Evolutionary conservation across 176 grass and related monocot species (phyloP), one percentile per base, ranked within the genome.

Genomic region (Oryza meyeriana): DNA sequence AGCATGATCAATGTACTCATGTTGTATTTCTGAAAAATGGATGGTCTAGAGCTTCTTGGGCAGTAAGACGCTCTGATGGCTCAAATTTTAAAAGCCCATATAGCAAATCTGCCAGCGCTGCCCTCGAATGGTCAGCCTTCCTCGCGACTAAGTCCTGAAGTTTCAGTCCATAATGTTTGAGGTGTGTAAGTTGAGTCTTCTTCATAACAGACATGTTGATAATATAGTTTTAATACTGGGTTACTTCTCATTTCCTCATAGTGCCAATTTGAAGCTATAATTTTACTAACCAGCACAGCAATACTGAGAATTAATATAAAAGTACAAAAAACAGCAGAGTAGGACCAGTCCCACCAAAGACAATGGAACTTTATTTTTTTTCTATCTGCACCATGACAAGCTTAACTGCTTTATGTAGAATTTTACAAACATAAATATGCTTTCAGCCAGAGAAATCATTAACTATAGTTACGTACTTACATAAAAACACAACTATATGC

Each of bases 31-130:
- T 67, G 74, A 98, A 94, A 88, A 98, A 98, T 59, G 92, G 81
- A 91, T 98, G 95, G n/a, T 91, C 77, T 36, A 94, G 88, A 63
- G 92, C 95, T 81, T 98, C 88, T 86, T 81, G 84, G 50, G 95
- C 95, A 10, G 81, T 91, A 58, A 94, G 82, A 12, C 95, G 88
- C 67, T 93, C 84, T 0, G 84, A 98, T 39, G 95, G 95, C 72
- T 98, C 95, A 28, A 91, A 98, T 81, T 75, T 87, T 75, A 98
- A 83, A 57, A 98, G 81, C 3, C 84, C 86, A 2, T 85, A 35
- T 71, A 98, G 79, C 71, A 98, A 91, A 64, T 93, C 92, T 6
- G 13, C 76, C 71, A 94, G 74, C 2, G 44, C 72, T 71, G 72
- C 47, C 45, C 66, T 93, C 20, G 88, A 98, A 89, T 90, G 84